These are phyloP conservation scores for Naegleria gruberi DNA, from an alignment of 208 protist species.

Conservation along the genomic window DNA sequence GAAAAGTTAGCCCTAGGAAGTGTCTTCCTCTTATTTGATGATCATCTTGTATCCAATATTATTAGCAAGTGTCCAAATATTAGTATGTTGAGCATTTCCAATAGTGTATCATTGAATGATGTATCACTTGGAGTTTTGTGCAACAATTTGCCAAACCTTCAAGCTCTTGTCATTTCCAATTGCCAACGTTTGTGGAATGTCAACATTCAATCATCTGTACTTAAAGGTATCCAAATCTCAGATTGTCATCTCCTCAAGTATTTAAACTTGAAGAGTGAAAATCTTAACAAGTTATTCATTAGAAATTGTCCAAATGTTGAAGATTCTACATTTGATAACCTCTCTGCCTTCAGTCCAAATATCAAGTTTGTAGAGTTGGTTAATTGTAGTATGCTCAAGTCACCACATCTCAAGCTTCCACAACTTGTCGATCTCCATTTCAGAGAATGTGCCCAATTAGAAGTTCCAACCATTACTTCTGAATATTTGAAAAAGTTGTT, in stretches of 20 bases:
- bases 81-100: background rate
- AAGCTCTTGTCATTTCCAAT: background rate
- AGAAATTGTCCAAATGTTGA: background rate
- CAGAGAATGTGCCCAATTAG: background rate
- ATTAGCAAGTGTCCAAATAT: background rate
- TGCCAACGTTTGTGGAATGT: background rate
- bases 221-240: background rate
- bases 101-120: background rate
- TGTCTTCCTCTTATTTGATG: background rate
- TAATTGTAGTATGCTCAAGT: background rate
- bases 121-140: background rate
- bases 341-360: background rate
- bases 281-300: background rate
- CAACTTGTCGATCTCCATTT: background rate
- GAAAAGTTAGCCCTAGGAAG: constrained; percentile 7
- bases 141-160: background rate
- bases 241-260: background rate
- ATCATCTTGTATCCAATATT: background rate
- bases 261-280: background rate
- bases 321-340: background rate
- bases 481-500: background rate
- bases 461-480: background rate
- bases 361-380: background rate
- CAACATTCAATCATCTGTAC: background rate
- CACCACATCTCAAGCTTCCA: background rate